Conservation (phyloP, 1,284 basidiomycete genomes). For the Quambalaria eucalypti region DNA sequence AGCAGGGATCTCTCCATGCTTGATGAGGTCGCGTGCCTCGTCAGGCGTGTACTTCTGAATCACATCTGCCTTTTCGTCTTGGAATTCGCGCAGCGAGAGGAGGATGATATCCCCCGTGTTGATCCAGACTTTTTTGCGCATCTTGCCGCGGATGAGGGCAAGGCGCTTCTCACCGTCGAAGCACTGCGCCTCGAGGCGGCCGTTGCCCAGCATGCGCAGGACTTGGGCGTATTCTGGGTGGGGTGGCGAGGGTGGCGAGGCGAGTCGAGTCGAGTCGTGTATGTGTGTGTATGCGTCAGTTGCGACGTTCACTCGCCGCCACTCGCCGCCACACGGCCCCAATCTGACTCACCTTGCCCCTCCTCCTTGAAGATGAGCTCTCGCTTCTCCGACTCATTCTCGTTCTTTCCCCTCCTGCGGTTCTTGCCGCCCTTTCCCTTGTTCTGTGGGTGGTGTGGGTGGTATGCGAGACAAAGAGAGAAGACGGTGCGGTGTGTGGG, state of each 20-base stretch:
- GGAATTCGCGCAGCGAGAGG: constrained; percentile 93
- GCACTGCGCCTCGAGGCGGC: constrained; percentile 89
- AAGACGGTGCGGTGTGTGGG: no score
- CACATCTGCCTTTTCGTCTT: constrained; percentile 98
- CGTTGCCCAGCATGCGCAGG: constrained; percentile 96
- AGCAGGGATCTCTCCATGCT: constrained; percentile 93
- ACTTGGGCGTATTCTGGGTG: constrained; percentile 87
- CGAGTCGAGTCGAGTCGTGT: not conserved
- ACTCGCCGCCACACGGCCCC: no score
- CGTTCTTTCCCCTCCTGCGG: constrained; percentile 98
- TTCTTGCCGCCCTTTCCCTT: constrained; percentile 88
- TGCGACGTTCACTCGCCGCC: not conserved
- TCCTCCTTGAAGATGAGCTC: constrained; percentile 98
- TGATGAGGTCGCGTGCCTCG: constrained; percentile 72
- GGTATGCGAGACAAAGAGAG: no score
- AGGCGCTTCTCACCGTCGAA: constrained; percentile 97
- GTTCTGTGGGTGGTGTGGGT: constrained; percentile 34
- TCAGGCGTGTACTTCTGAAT: constrained; percentile 98
- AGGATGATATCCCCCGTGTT: constrained; percentile 97
- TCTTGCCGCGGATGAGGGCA: constrained; percentile 96
- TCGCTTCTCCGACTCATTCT: constrained; percentile 95
- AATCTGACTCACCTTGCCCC: constrained; percentile 65
- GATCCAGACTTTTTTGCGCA: constrained; percentile 99
- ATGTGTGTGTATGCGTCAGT: not conserved
- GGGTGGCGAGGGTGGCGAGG: not conserved